Percentiles rank a stretch among this genome's conserved stretches.
Evolutionary conservation across 78 protist genomes (phyloP).

Genomic region (Dictyostelium intermedium): DNA sequence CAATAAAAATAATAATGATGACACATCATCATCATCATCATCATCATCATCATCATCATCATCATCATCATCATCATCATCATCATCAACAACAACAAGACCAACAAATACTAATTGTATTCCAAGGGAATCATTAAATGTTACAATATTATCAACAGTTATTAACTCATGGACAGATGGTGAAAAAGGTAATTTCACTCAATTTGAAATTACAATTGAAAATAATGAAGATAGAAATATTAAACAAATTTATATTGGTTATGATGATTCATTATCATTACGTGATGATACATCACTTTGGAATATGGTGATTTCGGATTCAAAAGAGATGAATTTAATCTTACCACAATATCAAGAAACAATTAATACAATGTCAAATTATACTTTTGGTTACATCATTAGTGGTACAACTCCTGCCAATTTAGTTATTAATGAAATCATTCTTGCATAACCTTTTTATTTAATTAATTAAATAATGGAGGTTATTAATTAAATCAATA

Average conservation of each 20-base stretch:
- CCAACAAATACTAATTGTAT: neutral
- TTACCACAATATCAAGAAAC: conserved; percentile 36
- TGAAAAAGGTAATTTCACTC: neutral
- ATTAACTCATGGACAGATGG: neutral
- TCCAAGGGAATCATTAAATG: neutral
- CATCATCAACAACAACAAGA: neutral
- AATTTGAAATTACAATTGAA: neutral
- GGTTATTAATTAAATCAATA: neutral
- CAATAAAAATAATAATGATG: neutral
- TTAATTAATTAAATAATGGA: too few species aligned
- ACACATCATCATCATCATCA: too few species aligned
- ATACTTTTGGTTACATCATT: conserved; percentile 40
- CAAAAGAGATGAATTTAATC: neutral
- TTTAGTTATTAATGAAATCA: neutral
- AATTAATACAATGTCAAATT: neutral
- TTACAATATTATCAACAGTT: neutral
- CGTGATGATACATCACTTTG: conserved; percentile 20
- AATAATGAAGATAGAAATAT: neutral
- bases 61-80: neutral
- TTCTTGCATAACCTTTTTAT: neutral
- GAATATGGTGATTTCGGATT: neutral
- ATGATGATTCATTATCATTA: neutral
- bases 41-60: too few species aligned
- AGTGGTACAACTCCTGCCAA: neutral
- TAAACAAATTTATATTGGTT: conserved; percentile 12